phyloP scores from a whole-genome alignment of 148 eudicot species.

The Amaranthus hypochondriacus region DNA sequence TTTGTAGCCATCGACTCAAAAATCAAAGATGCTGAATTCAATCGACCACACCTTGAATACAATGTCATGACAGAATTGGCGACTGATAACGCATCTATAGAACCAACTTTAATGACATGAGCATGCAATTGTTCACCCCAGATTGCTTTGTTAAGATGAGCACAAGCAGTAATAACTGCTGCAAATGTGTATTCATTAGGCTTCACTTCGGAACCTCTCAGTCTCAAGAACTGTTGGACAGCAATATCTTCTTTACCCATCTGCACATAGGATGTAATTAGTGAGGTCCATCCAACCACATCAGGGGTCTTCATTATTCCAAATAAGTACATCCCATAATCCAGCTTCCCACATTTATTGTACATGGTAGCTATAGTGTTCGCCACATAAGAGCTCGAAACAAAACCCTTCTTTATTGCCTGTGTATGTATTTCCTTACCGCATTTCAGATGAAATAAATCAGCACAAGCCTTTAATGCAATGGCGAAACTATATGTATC shows the following conservation, averaged over 20 bases:
- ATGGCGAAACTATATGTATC: conserved; percentile 67
- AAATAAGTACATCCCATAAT: conserved; percentile 59
- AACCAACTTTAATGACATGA: conserved; percentile 49
- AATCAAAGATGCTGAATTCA: conserved; percentile 18
- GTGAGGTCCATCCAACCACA: conserved; percentile 82
- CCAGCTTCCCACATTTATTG: conserved; percentile 68
- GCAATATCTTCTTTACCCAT: conserved; percentile 51
- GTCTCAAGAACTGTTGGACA: conserved; percentile 44
- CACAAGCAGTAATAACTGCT: conserved; percentile 57
- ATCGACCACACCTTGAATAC: too few relatives aligned
- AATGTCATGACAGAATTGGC: conserved; percentile 61
- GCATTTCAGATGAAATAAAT: conserved; percentile 35
- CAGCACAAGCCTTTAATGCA: conserved; percentile 87
- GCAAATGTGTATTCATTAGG: conserved; percentile 83
- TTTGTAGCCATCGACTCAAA: conserved; percentile 47
- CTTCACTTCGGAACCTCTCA: conserved; percentile 48
- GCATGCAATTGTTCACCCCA: conserved; percentile 72
- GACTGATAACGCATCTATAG: conserved; percentile 49
- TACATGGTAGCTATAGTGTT: conserved; percentile 81
- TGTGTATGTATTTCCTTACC: conserved; percentile 76
- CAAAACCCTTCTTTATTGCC: conserved; percentile 56
- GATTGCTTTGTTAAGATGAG: conserved; percentile 34
- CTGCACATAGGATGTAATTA: conserved; percentile 61
- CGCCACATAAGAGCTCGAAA: conserved; percentile 46
- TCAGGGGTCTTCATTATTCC: conserved; percentile 55